These are phyloP conservation scores for Cytauxzoon felis DNA, from an alignment of 169 alveolate species.

Conservation along the genomic window DNA sequence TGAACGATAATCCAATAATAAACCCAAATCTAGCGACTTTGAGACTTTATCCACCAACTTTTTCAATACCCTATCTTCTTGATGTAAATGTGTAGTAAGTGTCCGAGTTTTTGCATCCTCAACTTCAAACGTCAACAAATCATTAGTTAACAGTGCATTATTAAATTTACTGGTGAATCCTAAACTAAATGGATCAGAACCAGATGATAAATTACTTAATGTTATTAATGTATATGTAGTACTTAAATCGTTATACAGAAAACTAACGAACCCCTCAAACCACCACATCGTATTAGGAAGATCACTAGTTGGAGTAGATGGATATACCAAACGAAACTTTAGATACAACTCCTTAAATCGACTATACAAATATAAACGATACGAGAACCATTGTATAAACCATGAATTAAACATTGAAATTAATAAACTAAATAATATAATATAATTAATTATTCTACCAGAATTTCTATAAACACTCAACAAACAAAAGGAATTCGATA, in stretches of 20 bases:
- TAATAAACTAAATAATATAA: slow-evolving; percentile 22
- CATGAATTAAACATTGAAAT: slow-evolving; percentile 32
- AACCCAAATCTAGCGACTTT: neutral
- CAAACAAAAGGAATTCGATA: too few species aligned
- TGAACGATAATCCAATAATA: slow-evolving; percentile 1
- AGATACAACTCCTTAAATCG: slow-evolving; percentile 32
- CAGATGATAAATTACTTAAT: neutral
- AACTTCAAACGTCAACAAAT: slow-evolving; percentile 2
- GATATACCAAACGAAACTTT: slow-evolving; percentile 9
- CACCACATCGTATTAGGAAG: slow-evolving; percentile 14
- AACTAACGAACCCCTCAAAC: slow-evolving; percentile 35
- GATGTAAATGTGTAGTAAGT: too few species aligned
- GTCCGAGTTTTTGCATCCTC: slow-evolving; percentile 16
- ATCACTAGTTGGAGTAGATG: neutral
- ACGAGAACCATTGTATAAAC: slow-evolving; percentile 54
- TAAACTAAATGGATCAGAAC: slow-evolving; percentile 8
- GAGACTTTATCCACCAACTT: slow-evolving; percentile 2
- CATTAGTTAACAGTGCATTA: slow-evolving; percentile 1
- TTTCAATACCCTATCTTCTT: neutral
- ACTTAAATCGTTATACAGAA: slow-evolving; percentile 7
- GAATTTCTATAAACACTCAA: neutral
- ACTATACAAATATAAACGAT: slow-evolving; percentile 17
- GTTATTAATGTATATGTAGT: slow-evolving; percentile 3
- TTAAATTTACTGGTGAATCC: slow-evolving; percentile 4
- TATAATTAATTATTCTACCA: neutral